These are phyloP conservation scores for Saxophila tyrrhenica DNA, from an alignment of 495 filamentous ascomycete genomes.

Conservation along the genomic window DNA sequence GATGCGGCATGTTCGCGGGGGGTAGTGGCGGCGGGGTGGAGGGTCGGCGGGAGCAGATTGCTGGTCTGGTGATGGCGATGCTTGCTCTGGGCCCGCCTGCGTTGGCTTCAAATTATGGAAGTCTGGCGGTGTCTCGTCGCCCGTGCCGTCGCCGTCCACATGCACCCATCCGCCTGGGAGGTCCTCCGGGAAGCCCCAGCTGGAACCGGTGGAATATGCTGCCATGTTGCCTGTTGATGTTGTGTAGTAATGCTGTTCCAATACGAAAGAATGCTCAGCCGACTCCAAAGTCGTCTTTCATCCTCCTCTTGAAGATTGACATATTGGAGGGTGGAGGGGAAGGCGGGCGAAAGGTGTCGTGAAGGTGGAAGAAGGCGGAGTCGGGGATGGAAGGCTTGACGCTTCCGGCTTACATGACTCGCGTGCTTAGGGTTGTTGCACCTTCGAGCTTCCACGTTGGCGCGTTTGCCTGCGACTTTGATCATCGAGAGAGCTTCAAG, in stretches of 20 bases:
- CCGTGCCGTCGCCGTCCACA: slow-evolving; percentile 8
- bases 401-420: neutral
- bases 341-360: neutral
- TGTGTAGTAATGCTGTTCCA: neutral
- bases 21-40: slow-evolving; percentile 39
- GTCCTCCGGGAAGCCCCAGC: slow-evolving; percentile 16
- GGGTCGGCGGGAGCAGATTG: no score
- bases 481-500: neutral
- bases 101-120: neutral
- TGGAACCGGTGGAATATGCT: slow-evolving; percentile 3
- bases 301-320: neutral
- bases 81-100: neutral
- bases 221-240: slow-evolving; percentile 2
- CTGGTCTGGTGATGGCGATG: no score
- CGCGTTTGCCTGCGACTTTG: neutral
- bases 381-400: neutral
- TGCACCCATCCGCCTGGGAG: slow-evolving; percentile 13
- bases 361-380: neutral
- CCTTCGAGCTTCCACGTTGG: neutral
- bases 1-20: slow-evolving; percentile 74
- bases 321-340: neutral
- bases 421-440: no score
- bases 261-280: neutral
- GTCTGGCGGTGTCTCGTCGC: neutral
- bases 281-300: neutral